Conservation (phyloP, 2,329 filamentous ascomycete genomes). For the Neoarthrinium moseri region DNA sequence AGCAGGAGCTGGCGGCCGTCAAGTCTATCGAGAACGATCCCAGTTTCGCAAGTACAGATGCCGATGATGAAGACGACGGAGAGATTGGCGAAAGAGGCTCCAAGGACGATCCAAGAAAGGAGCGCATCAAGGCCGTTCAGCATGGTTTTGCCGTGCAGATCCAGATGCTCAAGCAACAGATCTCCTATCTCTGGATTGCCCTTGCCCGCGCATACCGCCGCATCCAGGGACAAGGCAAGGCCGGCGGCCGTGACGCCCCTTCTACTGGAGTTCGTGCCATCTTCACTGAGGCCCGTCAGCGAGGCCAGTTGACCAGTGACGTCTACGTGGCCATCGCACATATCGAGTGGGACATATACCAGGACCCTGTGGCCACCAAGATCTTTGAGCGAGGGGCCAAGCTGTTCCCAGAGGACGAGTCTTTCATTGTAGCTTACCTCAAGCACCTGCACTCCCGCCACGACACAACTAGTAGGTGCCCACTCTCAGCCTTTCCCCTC, state of each 20-base stretch:
- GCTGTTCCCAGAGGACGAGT: conserved; percentile 89
- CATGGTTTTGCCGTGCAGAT: conserved; percentile 72
- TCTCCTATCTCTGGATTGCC: conserved; percentile 94
- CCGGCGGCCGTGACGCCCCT: conserved; percentile 33
- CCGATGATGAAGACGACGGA: conserved; percentile 50
- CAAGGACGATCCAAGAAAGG: conserved; percentile 59
- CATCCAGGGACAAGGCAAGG: conserved; percentile 80
- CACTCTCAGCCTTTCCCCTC: background rate
- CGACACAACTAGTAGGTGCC: conserved; percentile 81
- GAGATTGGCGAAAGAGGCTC: conserved; percentile 38
- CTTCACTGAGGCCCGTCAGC: conserved; percentile 84
- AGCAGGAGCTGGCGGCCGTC: conserved; percentile 58
- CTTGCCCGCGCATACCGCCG: conserved; percentile 92
- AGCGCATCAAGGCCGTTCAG: conserved; percentile 60
- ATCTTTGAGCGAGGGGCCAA: conserved; percentile 95
- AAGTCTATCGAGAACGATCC: conserved; percentile 55
- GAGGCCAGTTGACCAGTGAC: conserved; percentile 86
- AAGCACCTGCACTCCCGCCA: conserved; percentile 92
- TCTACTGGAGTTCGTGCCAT: conserved; percentile 74
- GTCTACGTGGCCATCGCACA: conserved; percentile 92
- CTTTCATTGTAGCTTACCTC: conserved; percentile 91
- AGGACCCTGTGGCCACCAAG: conserved; percentile 86
- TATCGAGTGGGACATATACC: conserved; percentile 94
- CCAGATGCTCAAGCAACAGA: conserved; percentile 74
- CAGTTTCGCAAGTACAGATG: conserved; percentile 27